Evolutionary conservation across 257 asterid genomes (phyloP), one percentile per base, ranked within the genome.

Genomic region (Mentha longifolia): DNA sequence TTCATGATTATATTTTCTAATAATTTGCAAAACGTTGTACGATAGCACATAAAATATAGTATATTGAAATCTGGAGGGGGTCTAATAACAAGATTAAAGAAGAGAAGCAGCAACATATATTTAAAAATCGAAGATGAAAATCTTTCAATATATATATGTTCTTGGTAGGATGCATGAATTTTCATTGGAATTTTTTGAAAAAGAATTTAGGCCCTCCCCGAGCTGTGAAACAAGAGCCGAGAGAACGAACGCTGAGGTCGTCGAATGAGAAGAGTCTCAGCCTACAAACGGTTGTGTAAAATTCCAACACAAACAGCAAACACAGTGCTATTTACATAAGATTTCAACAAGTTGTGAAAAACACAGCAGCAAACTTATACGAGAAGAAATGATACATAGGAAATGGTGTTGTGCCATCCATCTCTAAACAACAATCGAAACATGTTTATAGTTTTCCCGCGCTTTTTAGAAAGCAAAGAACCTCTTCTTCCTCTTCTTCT

Each of bases 401-500:
- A 70, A 39, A 51, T 61, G 65, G 54, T 74, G 65, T 22, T 19
- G n/a, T 43, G 33, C 63, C 78, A 70, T 61, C 63, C 78, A 70
- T 61, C 71, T 67, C 33, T 71, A 68, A 10, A 67, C 57, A 65
- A 72, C 35, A 54, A 56, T 67, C 71, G 42, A n/a, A 70, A 22
- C 55, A 59, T 51, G 51, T 70, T 33, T 35, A 35, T 5, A 35
- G 71, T 65, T 63, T 19, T 11, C 13, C 35, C 9, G 39, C 47
- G 16, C 15, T 3, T 49, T 75, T 83, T 71, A 88, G 75, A 88
- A 88, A 22, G 81, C 85, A 6, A 92, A 88, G 76, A 92, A 83
- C 80, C 68, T 75, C 78, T 81, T 87, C 87, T 84, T 87, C 80
- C 76, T 89, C 79, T 88, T 88, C 82, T 90, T 89, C 82, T 85